Conservation (phyloP, 495 filamentous ascomycete genomes). For the Annulohypoxylon nitens region DNA sequence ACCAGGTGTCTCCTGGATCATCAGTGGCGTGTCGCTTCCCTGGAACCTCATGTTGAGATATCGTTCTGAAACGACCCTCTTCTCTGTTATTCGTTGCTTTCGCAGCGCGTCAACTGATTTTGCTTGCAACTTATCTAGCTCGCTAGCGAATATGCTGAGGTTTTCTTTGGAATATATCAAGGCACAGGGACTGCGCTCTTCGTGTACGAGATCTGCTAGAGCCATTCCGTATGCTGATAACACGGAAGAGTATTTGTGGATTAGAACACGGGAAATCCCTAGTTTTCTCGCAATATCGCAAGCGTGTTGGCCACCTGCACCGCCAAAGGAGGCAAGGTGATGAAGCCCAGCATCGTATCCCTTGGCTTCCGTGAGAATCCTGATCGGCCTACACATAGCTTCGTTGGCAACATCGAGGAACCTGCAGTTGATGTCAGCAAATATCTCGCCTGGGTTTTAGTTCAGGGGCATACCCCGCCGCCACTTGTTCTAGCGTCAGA, state of each 20-base stretch:
- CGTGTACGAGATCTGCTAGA: slow-evolving; percentile 92
- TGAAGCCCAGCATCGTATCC: slow-evolving; percentile 93
- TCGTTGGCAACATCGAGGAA: slow-evolving; percentile 94
- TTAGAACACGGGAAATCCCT: slow-evolving; percentile 86
- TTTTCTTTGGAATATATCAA: slow-evolving; percentile 71
- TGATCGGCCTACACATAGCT: slow-evolving; percentile 93
- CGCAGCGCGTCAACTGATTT: slow-evolving; percentile 72
- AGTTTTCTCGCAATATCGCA: slow-evolving; percentile 95
- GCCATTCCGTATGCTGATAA: slow-evolving; percentile 99
- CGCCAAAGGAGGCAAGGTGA: slow-evolving; percentile 90
- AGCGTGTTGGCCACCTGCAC: slow-evolving; percentile 95
- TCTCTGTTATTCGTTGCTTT: slow-evolving; percentile 75
- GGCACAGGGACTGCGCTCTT: slow-evolving; percentile 85
- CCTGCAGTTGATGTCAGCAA: slow-evolving; percentile 39
- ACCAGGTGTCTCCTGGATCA: slow-evolving; percentile 73
- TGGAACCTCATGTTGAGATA: slow-evolving; percentile 91
- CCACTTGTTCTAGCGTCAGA: slow-evolving; percentile 85
- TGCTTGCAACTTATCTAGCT: slow-evolving; percentile 70
- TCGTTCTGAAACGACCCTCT: slow-evolving; percentile 78
- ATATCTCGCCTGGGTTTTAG: not conserved
- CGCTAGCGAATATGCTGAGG: slow-evolving; percentile 83
- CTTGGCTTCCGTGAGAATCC: slow-evolving; percentile 91
- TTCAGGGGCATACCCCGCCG: not conserved
- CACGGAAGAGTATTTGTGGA: slow-evolving; percentile 94
- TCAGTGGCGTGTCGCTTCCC: slow-evolving; percentile 86